Evolutionary conservation across 2,329 filamentous ascomycete genomes (phyloP), one percentile per base, ranked within the genome.

Genomic region (Onygena corvina): DNA sequence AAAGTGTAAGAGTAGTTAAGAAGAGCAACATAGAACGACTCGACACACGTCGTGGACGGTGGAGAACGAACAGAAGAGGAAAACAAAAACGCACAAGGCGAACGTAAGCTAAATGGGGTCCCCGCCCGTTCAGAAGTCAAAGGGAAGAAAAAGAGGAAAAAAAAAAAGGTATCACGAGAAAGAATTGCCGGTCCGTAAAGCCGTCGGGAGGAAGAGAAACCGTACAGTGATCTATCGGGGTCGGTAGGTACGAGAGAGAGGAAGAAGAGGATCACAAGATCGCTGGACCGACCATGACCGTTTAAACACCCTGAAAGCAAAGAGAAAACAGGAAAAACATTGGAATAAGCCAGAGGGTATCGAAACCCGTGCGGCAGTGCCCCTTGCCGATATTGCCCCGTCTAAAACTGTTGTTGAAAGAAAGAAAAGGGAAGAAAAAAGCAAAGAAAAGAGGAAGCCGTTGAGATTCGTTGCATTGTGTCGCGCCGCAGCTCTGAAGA

Each of bases 321-420:
- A 38, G 34, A 38, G 21, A 18, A 18, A 7, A 38, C 4, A 40
- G 12, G 42, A 48, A 48, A 34, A 30, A 49, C 50, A 20, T 21
- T 49, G 44, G 42, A 25, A 49, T 55, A 46, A 47, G 38, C 33
- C 47, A 48, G 46, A 49, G 52, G 53, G 53, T 52, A 54, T 57
- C 48, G 47, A 49, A 49, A 45, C 49, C 34, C 47, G 50, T 42
- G 23, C 38, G 21, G 18, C 38, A 42, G 9, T 31, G 21, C 38
- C 38, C n/a, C 38, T 42, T 42, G 38, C 38, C 34, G 50, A 53
- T 34, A 35, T 30, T 45, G 47, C 47, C 45, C 49, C 49, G 34
- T 49, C 50, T 54, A 47, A 47, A 47, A 53, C 53, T 53, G 54
- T 53, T 54, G 48, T 51, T 46, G 49, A 51, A 48, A 46, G 49